Conservation (phyloP, 73 alveolate genomes). For the Paramecium octaurelia region DNA sequence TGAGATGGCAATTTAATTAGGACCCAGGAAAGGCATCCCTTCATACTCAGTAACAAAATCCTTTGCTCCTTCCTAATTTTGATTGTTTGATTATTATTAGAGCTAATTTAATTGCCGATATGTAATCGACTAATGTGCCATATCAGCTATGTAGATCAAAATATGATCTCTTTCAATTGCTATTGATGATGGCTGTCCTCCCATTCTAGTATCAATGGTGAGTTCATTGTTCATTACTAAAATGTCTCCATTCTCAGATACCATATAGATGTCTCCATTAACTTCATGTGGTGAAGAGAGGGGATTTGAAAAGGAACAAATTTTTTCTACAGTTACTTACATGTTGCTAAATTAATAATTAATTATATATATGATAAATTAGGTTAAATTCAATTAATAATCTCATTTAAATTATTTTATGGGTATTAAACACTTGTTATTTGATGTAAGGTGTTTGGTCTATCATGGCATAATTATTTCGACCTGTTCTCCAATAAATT, state of each 20-base stretch:
- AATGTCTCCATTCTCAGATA: constrained; percentile 55
- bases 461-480: neutral
- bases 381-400: neutral
- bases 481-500: neutral
- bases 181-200: constrained; percentile 52
- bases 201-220: constrained; percentile 29
- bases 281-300: constrained; percentile 54
- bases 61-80: constrained; percentile 50
- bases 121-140: constrained; percentile 64
- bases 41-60: constrained; percentile 89
- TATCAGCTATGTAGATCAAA: constrained; percentile 35
- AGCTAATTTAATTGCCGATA: constrained; percentile 66
- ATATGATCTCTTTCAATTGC: constrained; percentile 38
- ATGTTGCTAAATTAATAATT: neutral
- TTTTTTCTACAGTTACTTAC: neutral
- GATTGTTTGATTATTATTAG: neutral
- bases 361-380: neutral
- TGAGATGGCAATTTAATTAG: constrained; percentile 87
- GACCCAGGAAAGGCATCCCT: constrained; percentile 96
- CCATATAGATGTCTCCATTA: constrained; percentile 31
- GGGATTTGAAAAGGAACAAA: neutral
- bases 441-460: neutral
- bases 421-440: neutral
- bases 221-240: constrained; percentile 1
- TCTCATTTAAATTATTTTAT: neutral